Percentiles rank a stretch among this genome's conserved stretches.
Evolutionary conservation across 345 rosid species (phyloP).

Genomic region (Geranium brycei): DNA sequence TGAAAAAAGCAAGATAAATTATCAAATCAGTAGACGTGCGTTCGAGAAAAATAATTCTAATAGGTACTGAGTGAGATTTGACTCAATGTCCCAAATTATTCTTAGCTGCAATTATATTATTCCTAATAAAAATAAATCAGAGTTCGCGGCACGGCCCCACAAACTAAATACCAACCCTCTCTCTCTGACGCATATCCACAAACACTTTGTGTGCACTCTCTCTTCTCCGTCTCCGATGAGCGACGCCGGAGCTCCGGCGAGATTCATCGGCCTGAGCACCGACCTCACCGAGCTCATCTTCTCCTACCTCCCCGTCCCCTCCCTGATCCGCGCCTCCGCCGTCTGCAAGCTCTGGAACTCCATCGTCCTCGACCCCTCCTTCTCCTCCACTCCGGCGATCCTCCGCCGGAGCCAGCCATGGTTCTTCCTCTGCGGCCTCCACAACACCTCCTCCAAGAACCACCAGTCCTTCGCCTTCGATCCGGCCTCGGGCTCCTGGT

Average conservation of each 20-base stretch:
- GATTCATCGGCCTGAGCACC: conserved; percentile 33
- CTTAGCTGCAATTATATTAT: too few relatives aligned
- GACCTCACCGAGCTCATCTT: conserved; percentile 53
- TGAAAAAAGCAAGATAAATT: too few relatives aligned
- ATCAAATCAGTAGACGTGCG: too few relatives aligned
- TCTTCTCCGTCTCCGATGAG: conserved; percentile 17
- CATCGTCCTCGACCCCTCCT: conserved; percentile 29
- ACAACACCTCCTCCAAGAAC: conserved; percentile 62
- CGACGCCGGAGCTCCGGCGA: conserved; percentile 8
- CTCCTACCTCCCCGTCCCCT: conserved; percentile 57
- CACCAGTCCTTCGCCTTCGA: conserved; percentile 85
- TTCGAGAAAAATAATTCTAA: too few relatives aligned
- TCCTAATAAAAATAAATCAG: too few relatives aligned
- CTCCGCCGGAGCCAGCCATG: conserved; percentile 34
- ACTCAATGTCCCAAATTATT: too few relatives aligned
- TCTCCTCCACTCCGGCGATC: conserved; percentile 14
- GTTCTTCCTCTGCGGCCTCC: conserved; percentile 83
- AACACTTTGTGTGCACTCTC: background rate
- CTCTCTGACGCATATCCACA: background rate
- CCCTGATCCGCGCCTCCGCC: conserved; percentile 59
- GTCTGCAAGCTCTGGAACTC: conserved; percentile 61
- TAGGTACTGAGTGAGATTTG: too few relatives aligned
- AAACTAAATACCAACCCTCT: background rate
- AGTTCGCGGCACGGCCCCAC: too few relatives aligned
- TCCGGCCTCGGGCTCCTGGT: conserved; percentile 59